Conservation (phyloP, 2,329 filamentous ascomycete species). For the Arthrobotrys entomopaga region DNA sequence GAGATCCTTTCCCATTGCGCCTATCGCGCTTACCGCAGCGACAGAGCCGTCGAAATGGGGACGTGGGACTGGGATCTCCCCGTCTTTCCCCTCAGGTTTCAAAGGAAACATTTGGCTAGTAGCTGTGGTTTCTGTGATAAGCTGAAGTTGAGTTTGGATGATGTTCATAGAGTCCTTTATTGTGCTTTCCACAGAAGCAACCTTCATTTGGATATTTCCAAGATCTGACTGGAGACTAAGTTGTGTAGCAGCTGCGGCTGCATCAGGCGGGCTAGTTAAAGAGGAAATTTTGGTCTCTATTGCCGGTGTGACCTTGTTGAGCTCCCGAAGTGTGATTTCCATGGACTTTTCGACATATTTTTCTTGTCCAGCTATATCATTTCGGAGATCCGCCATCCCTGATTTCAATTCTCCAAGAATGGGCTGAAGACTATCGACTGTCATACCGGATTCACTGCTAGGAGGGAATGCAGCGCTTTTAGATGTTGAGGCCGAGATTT, state of each 20-base stretch:
- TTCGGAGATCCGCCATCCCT: slow-evolving; percentile 74
- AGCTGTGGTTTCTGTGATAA: slow-evolving; percentile 34
- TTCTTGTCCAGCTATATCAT: slow-evolving; percentile 39
- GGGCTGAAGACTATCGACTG: slow-evolving; percentile 86
- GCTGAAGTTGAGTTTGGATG: slow-evolving; percentile 51
- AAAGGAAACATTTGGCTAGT: slow-evolving; percentile 33
- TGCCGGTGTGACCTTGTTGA: slow-evolving; percentile 37
- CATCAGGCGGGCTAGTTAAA: slow-evolving; percentile 18
- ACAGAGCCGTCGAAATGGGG: slow-evolving; percentile 47
- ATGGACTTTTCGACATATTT: slow-evolving; percentile 47
- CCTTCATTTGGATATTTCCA: slow-evolving; percentile 36
- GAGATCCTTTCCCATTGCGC: slow-evolving; percentile 76
- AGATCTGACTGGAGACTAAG: slow-evolving; percentile 39
- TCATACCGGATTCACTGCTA: slow-evolving; percentile 68
- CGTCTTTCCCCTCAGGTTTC: slow-evolving; percentile 21
- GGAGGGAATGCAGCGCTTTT: slow-evolving; percentile 70
- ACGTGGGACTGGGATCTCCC: slow-evolving; percentile 11
- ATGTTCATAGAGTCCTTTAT: slow-evolving; percentile 48
- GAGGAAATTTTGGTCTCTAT: slow-evolving; percentile 35
- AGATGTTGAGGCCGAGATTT: slow-evolving; percentile 59
- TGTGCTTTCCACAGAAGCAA: slow-evolving; percentile 37
- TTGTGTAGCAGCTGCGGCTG: slow-evolving; percentile 32
- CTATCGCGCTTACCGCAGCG: slow-evolving; percentile 70
- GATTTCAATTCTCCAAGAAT: slow-evolving; percentile 81
- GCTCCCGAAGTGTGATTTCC: slow-evolving; percentile 52